Percentiles rank a stretch among this genome's conserved stretches.
phyloP scores from a whole-genome alignment of 208 protist genomes.

The Crithidia bombi region DNA sequence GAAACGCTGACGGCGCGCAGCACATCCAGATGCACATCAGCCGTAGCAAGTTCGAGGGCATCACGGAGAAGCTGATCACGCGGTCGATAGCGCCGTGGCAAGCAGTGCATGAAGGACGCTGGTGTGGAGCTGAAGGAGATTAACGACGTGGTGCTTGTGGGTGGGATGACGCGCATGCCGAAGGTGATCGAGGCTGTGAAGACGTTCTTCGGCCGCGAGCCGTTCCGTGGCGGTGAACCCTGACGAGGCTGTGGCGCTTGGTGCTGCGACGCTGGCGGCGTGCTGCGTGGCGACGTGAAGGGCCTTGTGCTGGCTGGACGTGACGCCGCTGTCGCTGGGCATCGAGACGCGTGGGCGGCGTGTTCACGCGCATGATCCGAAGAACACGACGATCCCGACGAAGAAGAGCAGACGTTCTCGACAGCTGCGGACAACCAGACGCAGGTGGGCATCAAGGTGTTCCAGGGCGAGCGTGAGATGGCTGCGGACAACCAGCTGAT shows the following conservation, averaged over 20 bases:
- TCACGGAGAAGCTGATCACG: conserved; percentile 86
- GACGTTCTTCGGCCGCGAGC: conserved; percentile 94
- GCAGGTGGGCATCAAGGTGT: conserved; percentile 91
- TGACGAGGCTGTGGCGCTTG: conserved; percentile 99
- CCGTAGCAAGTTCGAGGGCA: conserved; percentile 92
- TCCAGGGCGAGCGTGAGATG: conserved; percentile 94
- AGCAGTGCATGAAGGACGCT: conserved; percentile 93
- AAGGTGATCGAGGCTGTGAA: conserved; percentile 91
- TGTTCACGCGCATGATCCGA: conserved; percentile 98
- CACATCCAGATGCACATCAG: conserved; percentile 89
- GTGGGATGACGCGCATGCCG: conserved; percentile 98
- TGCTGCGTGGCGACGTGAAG: conserved; percentile 91
- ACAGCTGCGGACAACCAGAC: conserved; percentile 87
- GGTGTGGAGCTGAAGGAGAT: conserved; percentile 88
- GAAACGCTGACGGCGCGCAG: conserved; percentile 87
- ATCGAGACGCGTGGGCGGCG: conserved; percentile 97
- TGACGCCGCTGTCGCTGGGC: conserved; percentile 98
- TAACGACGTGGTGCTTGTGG: conserved; percentile 97
- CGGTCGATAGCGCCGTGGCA: conserved; percentile 43
- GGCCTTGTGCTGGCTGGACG: conserved; percentile 97
- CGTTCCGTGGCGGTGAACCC: conserved; percentile 99
- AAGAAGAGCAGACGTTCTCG: conserved; percentile 94
- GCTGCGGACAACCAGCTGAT: conserved; percentile 94
- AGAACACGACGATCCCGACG: conserved; percentile 99
- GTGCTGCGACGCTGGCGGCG: conserved; percentile 98